Evolutionary conservation across 2,329 filamentous ascomycete genomes (phyloP).

Genomic region (Magnaporthales sp.): DNA sequence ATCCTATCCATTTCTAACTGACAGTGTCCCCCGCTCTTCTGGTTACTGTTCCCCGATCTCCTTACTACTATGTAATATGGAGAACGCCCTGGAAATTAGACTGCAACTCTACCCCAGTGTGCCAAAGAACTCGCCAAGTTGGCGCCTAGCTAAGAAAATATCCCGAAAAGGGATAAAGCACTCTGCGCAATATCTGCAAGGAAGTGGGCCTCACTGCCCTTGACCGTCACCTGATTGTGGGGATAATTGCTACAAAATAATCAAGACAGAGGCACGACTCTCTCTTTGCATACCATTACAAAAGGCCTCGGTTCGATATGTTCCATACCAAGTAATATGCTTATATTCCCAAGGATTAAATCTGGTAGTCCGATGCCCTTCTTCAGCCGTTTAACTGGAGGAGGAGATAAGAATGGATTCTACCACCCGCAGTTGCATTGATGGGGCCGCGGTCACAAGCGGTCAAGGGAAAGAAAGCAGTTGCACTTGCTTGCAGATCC

Average conservation of each 20-base stretch:
- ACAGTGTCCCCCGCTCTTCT: not conserved
- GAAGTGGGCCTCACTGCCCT: not conserved
- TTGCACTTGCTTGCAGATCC: not conserved
- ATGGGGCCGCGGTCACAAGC: too few relatives aligned
- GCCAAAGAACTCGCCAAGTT: not conserved
- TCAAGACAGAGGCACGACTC: too few relatives aligned
- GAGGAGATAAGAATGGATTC: too few relatives aligned
- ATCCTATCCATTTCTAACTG: not conserved
- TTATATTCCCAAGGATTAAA: too few relatives aligned
- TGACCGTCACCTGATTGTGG: not conserved
- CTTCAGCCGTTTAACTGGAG: too few relatives aligned
- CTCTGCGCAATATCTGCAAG: not conserved
- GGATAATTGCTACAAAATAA: not conserved
- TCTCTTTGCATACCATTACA: too few relatives aligned
- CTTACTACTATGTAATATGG: not conserved
- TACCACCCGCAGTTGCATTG: too few relatives aligned
- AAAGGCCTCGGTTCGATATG: too few relatives aligned
- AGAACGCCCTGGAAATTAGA: not conserved
- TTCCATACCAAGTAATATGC: too few relatives aligned
- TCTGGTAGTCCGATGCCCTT: too few relatives aligned
- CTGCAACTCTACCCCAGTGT: not conserved
- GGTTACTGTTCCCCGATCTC: not conserved
- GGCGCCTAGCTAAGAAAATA: not conserved
- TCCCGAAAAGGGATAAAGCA: not conserved
- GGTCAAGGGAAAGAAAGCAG: too few relatives aligned